Conservation (phyloP, 2,329 filamentous ascomycete species). For the Cercospora zeina region DNA sequence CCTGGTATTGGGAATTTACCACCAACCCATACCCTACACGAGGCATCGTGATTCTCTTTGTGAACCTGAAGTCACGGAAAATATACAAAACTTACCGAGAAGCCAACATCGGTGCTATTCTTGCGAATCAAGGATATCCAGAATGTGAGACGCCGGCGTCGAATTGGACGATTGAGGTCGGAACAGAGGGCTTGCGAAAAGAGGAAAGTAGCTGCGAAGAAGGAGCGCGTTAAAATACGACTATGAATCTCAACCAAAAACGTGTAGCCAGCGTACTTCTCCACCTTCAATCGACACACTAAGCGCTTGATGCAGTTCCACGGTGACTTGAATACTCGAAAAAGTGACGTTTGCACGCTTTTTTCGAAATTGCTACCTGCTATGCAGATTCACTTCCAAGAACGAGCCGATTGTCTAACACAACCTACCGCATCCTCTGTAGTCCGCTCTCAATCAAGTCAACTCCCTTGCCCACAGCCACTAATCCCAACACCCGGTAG, state of each 20-base stretch:
- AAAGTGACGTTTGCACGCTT: too few species aligned
- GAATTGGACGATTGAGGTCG: conserved; percentile 14
- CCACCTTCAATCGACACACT: background rate
- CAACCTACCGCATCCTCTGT: too few species aligned
- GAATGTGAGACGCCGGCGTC: conserved; percentile 17
- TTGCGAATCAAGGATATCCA: conserved; percentile 22
- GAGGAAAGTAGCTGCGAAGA: conserved; percentile 8
- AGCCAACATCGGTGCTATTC: conserved; percentile 23
- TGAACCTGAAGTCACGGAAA: conserved; percentile 20
- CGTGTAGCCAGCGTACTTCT: background rate
- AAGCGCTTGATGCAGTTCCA: too few species aligned
- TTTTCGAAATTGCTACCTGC: too few species aligned
- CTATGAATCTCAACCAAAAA: background rate
- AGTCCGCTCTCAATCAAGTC: background rate
- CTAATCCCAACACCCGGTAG: background rate
- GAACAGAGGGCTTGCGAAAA: conserved; percentile 10
- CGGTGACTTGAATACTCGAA: too few species aligned
- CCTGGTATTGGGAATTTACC: conserved; percentile 30
- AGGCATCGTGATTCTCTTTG: conserved; percentile 29
- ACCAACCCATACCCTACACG: conserved; percentile 25
- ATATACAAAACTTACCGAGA: conserved; percentile 28
- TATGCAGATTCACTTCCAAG: too few species aligned
- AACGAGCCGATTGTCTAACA: too few species aligned
- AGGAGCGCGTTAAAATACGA: background rate
- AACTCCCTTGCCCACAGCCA: background rate